Percentiles rank a stretch among this genome's conserved stretches.
These are phyloP conservation scores for Seiridium cupressi DNA, from an alignment of 2,329 filamentous ascomycete species.

Conservation along the genomic window DNA sequence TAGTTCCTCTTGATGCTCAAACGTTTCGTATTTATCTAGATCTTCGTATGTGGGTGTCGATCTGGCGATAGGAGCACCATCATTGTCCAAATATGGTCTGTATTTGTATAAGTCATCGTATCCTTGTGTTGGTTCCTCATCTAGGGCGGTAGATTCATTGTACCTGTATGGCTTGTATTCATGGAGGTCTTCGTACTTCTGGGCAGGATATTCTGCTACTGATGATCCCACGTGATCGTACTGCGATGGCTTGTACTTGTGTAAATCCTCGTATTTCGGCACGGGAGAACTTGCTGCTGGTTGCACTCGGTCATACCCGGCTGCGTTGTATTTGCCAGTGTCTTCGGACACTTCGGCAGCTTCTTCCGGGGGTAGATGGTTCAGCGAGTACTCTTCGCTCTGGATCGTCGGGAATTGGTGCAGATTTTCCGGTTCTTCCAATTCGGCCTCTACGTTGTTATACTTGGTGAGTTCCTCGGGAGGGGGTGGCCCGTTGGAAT, in stretches of 20 bases:
- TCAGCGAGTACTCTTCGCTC: constrained; percentile 29
- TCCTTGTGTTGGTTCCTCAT: constrained; percentile 18
- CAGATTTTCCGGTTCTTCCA: constrained; percentile 4
- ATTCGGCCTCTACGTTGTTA: constrained; percentile 28
- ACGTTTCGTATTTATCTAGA: constrained; percentile 33
- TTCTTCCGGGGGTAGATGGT: constrained; percentile 28
- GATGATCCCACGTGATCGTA: constrained; percentile 22
- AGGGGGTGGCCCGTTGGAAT: constrained; percentile 32
- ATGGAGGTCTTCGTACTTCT: constrained; percentile 33
- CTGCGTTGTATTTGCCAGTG: constrained; percentile 12
- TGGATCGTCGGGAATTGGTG: constrained; percentile 8
- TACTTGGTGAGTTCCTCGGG: constrained; percentile 34
- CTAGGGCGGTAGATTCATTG: constrained; percentile 27
- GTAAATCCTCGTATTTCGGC: constrained; percentile 32
- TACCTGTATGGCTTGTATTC: constrained; percentile 35
- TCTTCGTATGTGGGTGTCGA: constrained; percentile 31
- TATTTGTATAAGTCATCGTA: constrained; percentile 40
- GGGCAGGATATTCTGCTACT: constrained; percentile 9
- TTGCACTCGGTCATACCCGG: not conserved
- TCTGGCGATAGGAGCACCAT: constrained; percentile 23
- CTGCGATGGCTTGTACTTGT: constrained; percentile 31
- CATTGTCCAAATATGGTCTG: constrained; percentile 24
- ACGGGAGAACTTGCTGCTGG: not conserved
- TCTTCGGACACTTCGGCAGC: constrained; percentile 28
- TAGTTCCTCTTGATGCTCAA: constrained; percentile 26